phyloP scores from a whole-genome alignment of 169 alveolate genomes.

The Cryptosporidium muris region DNA sequence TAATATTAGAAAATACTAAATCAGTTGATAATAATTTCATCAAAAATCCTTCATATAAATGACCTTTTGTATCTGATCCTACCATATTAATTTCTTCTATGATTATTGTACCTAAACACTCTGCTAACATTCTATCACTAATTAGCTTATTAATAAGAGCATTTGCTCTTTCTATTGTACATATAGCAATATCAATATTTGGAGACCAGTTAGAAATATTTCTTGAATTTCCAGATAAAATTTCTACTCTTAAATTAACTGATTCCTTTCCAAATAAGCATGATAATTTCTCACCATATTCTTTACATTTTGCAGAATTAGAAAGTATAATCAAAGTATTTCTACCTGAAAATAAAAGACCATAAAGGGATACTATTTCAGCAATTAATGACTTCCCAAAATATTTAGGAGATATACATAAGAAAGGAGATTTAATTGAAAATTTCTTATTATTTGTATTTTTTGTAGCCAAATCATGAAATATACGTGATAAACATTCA shows the following conservation, averaged over 20 bases:
- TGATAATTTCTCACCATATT: conserved; percentile 38
- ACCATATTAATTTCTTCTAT: conserved; percentile 26
- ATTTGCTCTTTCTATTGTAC: conserved; percentile 85
- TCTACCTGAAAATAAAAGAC: conserved; percentile 27
- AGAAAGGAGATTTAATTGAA: not conserved
- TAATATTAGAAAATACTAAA: too few relatives aligned
- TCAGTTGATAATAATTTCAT: conserved; percentile 5
- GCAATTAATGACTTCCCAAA: conserved; percentile 6
- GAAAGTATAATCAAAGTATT: conserved; percentile 36
- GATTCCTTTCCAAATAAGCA: conserved; percentile 25
- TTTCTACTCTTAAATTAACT: conserved; percentile 39
- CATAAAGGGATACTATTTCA: conserved; percentile 24
- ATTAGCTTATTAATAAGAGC: conserved; percentile 75
- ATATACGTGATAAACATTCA: not conserved
- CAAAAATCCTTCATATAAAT: conserved; percentile 24
- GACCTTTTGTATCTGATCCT: conserved; percentile 1
- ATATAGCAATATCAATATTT: conserved; percentile 77
- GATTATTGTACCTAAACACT: conserved; percentile 37
- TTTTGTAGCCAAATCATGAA: not conserved
- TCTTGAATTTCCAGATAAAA: conserved; percentile 17
- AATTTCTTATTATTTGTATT: not conserved
- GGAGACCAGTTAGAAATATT: conserved; percentile 23
- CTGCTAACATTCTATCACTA: conserved; percentile 26
- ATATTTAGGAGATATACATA: conserved; percentile 10
- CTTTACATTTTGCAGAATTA: conserved; percentile 20